These are phyloP conservation scores for Plasmodium sp. DNA, from an alignment of 169 alveolate genomes.

Conservation along the genomic window DNA sequence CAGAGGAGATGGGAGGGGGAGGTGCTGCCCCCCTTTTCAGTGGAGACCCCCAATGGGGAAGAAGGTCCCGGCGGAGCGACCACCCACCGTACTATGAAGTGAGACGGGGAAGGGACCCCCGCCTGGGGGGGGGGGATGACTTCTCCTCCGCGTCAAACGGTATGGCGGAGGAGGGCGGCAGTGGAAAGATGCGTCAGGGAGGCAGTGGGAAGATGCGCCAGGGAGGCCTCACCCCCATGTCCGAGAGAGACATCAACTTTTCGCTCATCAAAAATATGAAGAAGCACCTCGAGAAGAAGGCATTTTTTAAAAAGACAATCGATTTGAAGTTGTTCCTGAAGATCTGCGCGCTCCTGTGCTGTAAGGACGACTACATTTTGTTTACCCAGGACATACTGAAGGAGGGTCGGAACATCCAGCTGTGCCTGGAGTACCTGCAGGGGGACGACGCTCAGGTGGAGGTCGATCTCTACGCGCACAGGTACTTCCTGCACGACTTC, in stretches of 20 bases:
- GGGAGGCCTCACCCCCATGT: neutral
- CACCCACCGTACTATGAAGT: neutral
- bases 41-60: neutral
- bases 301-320: slow-evolving; percentile 31
- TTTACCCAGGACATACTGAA: slow-evolving; percentile 31
- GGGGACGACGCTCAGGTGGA: slow-evolving; percentile 12
- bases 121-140: neutral
- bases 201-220: neutral
- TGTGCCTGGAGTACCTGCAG: slow-evolving; percentile 18
- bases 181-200: neutral
- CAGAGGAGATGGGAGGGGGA: neutral
- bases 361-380: slow-evolving; percentile 18
- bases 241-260: slow-evolving; percentile 1
- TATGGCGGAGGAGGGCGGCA: neutral
- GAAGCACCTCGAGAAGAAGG: slow-evolving; percentile 31
- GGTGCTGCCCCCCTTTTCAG: neutral
- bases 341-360: slow-evolving; percentile 3
- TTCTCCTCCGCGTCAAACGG: neutral
- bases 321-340: slow-evolving; percentile 3
- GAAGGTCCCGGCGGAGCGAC: neutral
- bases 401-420: slow-evolving; percentile 5
- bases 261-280: slow-evolving; percentile 23
- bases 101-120: neutral
- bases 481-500: slow-evolving; percentile 17
- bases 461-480: slow-evolving; percentile 1